Conservation (phyloP, 2,329 filamentous ascomycete genomes). For the Furcasterigmium furcatum region DNA sequence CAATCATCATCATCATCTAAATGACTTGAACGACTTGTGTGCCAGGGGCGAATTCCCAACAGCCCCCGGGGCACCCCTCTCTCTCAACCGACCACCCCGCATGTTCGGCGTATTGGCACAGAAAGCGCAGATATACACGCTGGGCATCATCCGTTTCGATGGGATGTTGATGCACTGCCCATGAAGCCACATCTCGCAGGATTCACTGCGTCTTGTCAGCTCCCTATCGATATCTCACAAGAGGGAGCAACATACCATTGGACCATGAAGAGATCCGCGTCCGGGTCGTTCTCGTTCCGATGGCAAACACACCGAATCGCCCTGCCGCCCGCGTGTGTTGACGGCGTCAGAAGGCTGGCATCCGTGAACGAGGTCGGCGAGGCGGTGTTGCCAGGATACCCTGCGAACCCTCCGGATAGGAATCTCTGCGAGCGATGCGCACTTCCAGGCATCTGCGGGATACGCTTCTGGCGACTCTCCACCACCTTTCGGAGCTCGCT, state of each 20-base stretch:
- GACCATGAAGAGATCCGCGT: slow-evolving; percentile 54
- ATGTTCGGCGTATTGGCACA: slow-evolving; percentile 58
- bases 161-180: slow-evolving; percentile 58
- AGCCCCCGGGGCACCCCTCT: slow-evolving; percentile 29
- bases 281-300: slow-evolving; percentile 33
- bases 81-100: slow-evolving; percentile 44
- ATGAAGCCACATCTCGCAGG: slow-evolving; percentile 64
- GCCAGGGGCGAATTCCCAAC: slow-evolving; percentile 35
- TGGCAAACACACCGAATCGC: slow-evolving; percentile 57
- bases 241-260: slow-evolving; percentile 50
- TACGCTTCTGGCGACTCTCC: slow-evolving; percentile 45
- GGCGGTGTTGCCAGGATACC: slow-evolving; percentile 29
- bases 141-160: slow-evolving; percentile 52
- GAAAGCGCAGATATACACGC: slow-evolving; percentile 62
- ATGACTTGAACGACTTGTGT: slow-evolving; percentile 30
- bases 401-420: background rate
- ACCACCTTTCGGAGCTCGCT: slow-evolving; percentile 59
- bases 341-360: slow-evolving; percentile 42
- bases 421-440: slow-evolving; percentile 14
- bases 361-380: slow-evolving; percentile 52
- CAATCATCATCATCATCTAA: no score
- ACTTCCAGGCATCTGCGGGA: slow-evolving; percentile 17
- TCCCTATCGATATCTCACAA: background rate
- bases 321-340: slow-evolving; percentile 34
- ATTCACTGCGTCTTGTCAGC: slow-evolving; percentile 41